These are phyloP conservation scores for Lantana camara DNA, from an alignment of 257 asterid genomes.

Conservation along the genomic window DNA sequence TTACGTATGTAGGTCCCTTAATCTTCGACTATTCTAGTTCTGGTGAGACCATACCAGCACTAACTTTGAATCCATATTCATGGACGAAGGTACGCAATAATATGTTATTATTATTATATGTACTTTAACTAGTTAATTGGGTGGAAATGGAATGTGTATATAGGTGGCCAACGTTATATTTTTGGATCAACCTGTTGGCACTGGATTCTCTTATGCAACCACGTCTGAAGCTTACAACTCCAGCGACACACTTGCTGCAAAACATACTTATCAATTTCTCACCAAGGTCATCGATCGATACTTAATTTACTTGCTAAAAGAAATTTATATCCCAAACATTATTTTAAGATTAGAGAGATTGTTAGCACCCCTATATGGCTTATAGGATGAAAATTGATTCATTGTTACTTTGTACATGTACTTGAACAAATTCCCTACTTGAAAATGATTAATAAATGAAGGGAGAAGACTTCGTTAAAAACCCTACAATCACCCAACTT, in stretches of 20 bases:
- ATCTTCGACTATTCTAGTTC: slow-evolving; percentile 32
- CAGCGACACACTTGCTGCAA: slow-evolving; percentile 14
- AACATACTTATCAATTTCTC: slow-evolving; percentile 18
- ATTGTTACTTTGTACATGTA: no score
- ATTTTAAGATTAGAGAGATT: no score
- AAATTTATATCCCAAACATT: no score
- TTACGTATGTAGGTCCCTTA: slow-evolving; percentile 49
- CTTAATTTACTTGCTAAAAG: no score
- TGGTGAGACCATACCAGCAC: slow-evolving; percentile 37
- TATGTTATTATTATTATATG: no score
- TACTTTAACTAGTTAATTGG: neutral
- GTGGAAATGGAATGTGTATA: neutral
- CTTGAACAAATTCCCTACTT: no score
- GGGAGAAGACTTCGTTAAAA: no score
- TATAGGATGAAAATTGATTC: no score
- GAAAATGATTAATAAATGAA: no score
- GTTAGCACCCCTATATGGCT: no score
- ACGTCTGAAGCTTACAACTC: slow-evolving; percentile 21
- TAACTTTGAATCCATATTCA: slow-evolving; percentile 42
- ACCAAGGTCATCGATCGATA: slow-evolving; percentile 20
- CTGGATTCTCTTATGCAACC: slow-evolving; percentile 35
- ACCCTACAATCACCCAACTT: no score
- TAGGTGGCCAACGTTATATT: slow-evolving; percentile 34
- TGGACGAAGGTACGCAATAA: slow-evolving; percentile 53
- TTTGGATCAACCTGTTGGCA: slow-evolving; percentile 34